Base-by-base conservation (phyloP, 139 green algal species). In the Chlamydomonas schloesseri region DNA sequence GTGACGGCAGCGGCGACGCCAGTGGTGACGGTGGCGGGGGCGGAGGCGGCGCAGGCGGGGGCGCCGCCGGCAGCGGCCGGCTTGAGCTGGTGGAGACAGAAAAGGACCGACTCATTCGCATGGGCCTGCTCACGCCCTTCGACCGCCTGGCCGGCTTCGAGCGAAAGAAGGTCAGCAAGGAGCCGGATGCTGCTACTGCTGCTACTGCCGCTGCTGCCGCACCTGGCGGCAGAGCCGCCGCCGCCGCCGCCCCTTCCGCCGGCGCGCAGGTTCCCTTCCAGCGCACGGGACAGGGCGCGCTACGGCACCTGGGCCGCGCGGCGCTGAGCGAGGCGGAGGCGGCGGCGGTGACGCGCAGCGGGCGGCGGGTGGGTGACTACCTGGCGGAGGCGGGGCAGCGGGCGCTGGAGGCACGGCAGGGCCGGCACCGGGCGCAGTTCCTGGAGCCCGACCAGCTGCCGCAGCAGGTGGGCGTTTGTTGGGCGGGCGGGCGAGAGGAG, bases 91-190 rank as follows among this genome's bases (percentile, higher is more conserved):
- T 96, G 36, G 96, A 98, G 89, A 98, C 95, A 8, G 95, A 98
- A 86, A 77, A 95, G 0, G 96, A 99, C 82, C 87, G 94, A 1
- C 84, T 97, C 18, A 98, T 99, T 73, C 90, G 96, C 0, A 83
- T 93, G 80, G 96, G 96, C 10, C 88, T 98, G 26, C 81, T 99
- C 29, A 99, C 96, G 0, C 96, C 96, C 3, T 99, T 99, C 91
- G 95, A 97, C 74, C 79, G 72, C 3, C 83, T 99, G 58, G 88
- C 93, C 0, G 96, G 96, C 26, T 97, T 96, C 88, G 96, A 98
- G 73, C 87, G 92, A 17, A 82, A 84, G 23, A 82, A 84, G 23
- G 83, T 96, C 2, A 68, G 93, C 68, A 78, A 60, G 15, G 74
- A 47, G 34, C n/a, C 75, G 58, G 36, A 67, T 11, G 74, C 74